These are phyloP conservation scores for Calocera viscosa DNA, from an alignment of 768 basidiomycete genomes.

Conservation along the genomic window DNA sequence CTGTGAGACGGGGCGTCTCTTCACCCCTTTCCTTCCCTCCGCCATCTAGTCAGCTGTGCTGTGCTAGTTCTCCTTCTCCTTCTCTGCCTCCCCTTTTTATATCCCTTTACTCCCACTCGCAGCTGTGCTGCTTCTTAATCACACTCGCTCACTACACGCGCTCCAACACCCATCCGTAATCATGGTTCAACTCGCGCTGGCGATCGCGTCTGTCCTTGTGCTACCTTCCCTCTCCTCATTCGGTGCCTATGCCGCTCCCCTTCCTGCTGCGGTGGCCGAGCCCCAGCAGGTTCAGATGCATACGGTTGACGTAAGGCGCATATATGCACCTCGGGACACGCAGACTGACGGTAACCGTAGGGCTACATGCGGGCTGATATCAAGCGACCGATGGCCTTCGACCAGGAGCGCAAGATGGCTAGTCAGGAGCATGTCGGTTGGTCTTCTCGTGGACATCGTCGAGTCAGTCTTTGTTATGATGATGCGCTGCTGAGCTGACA, in stretches of 20 bases:
- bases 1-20: constrained; percentile 15
- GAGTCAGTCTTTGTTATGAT: background rate
- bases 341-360: background rate
- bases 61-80: background rate
- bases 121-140: background rate
- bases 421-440: background rate
- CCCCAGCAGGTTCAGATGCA: background rate
- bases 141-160: background rate
- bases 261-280: background rate
- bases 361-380: background rate
- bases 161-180: background rate
- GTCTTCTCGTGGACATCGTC: background rate
- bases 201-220: background rate
- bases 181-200: constrained; percentile 7
- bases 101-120: background rate
- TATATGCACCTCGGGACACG: background rate
- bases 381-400: background rate
- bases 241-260: background rate
- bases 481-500: background rate
- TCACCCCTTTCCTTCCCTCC: constrained; percentile 8
- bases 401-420: background rate
- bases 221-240: background rate
- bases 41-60: constrained; percentile 18
- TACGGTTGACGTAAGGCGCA: background rate
- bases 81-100: background rate